Evolutionary conservation across 768 basidiomycete genomes (phyloP), one percentile per base, ranked within the genome.

Genomic region (Psilocybe azurescens): DNA sequence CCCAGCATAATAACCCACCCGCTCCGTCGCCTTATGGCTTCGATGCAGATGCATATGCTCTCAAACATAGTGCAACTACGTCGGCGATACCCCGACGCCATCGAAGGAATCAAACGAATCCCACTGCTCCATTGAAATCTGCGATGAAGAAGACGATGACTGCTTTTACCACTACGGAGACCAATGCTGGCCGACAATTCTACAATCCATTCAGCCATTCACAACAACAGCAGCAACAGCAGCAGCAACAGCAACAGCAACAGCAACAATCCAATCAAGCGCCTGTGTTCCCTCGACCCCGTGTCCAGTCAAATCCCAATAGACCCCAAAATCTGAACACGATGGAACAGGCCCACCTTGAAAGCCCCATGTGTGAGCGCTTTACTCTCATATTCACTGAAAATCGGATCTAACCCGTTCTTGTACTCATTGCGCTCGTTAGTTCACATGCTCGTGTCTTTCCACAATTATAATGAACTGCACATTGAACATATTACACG

Each of bases 401-500:
- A 18, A 49, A 11, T 39, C 18, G 56, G 13, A 29, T 48, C 52
- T 66, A 20, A 64, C 48, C 36, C 7, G 18, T 44, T 38, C 29
- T 57, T 57, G 29, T 56, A 39, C 11, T 28, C 39, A 24, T 24
- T 66, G 56, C 14, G 53, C 53, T n/a, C 61, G 53, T 65, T 53
- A 93, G 91, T 86, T 65, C 90, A 93, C 69, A 79, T 92, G 77
- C 88, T 92, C 69, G 77, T 93, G 52, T 85, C 88, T 24, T 86
- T 93, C 67, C 81, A 83, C 61, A 83, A 86, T 47, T 83, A 84
- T 59, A 88, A 85, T 67, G 88, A 91, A 73, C 74, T 93, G 48
- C 81, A 81, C 52, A 76, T 87, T 52, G 86, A 88, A 64, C 81
- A 83, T 59, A 75, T 83, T 38, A 76, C 79, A 60, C 72, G 76